Conservation (phyloP, 2,329 filamentous ascomycete genomes). For the Colletotrichum falcatum region DNA sequence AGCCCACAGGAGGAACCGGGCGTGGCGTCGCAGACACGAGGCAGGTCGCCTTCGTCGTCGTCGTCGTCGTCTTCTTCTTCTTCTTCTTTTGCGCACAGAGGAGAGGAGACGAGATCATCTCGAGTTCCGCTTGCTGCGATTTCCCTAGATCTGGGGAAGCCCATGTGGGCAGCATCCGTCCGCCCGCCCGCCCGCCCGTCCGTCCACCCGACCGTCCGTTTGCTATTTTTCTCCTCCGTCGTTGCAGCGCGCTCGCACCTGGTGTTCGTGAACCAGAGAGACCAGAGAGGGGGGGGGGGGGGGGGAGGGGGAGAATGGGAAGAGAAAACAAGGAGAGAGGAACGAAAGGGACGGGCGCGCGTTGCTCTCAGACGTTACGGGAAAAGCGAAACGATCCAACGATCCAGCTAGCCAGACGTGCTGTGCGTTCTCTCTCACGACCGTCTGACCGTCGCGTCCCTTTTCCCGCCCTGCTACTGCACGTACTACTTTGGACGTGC, state of each 20-base stretch:
- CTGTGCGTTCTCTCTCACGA: background rate
- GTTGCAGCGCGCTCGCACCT: background rate
- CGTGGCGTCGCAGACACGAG: constrained; percentile 1
- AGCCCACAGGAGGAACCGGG: background rate
- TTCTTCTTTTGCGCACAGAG: constrained; percentile 2
- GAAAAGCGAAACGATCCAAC: background rate
- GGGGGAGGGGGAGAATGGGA: background rate
- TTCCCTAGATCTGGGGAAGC: constrained; percentile 5
- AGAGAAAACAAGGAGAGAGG: background rate
- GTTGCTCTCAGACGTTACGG: background rate
- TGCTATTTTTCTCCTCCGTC: background rate
- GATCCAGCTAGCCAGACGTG: background rate
- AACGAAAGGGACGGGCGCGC: constrained; percentile 14
- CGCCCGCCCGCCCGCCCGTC: too few species aligned
- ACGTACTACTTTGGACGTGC: constrained; percentile 19
- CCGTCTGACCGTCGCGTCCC: background rate
- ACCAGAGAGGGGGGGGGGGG: background rate
- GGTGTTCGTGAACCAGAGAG: background rate
- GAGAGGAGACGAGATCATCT: background rate
- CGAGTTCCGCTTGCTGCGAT: background rate
- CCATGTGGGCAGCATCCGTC: constrained; percentile 9
- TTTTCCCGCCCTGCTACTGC: background rate
- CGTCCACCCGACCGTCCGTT: too few species aligned
- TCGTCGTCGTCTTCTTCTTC: too few species aligned
- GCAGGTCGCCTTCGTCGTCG: background rate